phyloP scores from a whole-genome alignment of 176 grass and related monocot genomes.

The Poa pratensis region DNA sequence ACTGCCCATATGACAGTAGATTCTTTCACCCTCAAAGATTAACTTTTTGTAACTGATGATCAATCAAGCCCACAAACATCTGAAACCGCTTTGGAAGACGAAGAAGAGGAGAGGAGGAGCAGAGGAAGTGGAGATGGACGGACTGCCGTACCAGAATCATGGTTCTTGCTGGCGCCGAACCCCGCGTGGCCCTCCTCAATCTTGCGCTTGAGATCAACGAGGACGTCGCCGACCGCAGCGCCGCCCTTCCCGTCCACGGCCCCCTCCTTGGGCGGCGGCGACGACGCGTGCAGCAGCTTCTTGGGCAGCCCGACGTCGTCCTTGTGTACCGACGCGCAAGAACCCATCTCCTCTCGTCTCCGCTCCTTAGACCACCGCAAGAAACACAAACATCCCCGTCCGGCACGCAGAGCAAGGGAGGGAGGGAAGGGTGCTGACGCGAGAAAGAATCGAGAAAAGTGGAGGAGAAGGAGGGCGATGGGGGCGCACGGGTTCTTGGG shows the following conservation, averaged over 20 bases:
- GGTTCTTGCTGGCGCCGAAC: slow-evolving; percentile 47
- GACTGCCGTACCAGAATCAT: slow-evolving; percentile 63
- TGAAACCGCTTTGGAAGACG: not conserved
- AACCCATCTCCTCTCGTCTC: slow-evolving; percentile 53
- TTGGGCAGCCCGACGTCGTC: slow-evolving; percentile 49
- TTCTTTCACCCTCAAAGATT: slow-evolving; percentile 26
- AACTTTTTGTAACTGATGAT: not conserved
- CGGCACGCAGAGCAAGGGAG: slow-evolving; percentile 13
- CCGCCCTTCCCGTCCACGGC: slow-evolving; percentile 41
- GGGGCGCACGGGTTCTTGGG: slow-evolving; percentile 28
- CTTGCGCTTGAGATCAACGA: slow-evolving; percentile 46
- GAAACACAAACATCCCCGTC: not conserved
- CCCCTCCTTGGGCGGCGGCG: slow-evolving; percentile 62
- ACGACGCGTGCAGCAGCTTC: slow-evolving; percentile 56
- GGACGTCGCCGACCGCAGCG: slow-evolving; percentile 43
- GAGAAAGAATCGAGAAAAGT: slow-evolving; percentile 12
- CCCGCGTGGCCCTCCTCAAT: slow-evolving; percentile 5
- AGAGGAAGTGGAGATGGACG: not conserved
- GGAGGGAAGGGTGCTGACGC: not conserved
- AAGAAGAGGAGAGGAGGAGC: not conserved
- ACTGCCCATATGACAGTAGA: slow-evolving; percentile 8
- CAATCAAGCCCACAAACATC: slow-evolving; percentile 19
- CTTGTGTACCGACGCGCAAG: slow-evolving; percentile 77
- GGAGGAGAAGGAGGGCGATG: not conserved
- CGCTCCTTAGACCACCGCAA: slow-evolving; percentile 22